Conservation (phyloP, 116 monocot species). For the Thalassia testudinum region DNA sequence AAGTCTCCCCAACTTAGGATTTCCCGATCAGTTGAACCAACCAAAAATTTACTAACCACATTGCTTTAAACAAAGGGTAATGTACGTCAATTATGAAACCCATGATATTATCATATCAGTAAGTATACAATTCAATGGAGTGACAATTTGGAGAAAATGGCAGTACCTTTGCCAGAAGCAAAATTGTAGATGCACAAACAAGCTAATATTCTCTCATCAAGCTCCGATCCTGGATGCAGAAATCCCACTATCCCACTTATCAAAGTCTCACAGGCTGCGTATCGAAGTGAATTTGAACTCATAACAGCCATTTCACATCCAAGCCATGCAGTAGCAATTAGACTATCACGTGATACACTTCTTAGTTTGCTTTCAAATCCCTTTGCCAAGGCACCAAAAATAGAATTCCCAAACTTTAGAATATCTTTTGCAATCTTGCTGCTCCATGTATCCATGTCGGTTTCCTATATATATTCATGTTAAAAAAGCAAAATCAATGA, state of each 20-base stretch:
- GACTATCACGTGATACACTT: constrained; percentile 58
- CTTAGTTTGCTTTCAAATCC: constrained; percentile 66
- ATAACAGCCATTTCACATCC: constrained; percentile 48
- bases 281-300: constrained; percentile 38
- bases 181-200: constrained; percentile 74
- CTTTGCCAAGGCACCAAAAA: constrained; percentile 51
- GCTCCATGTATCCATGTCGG: constrained; percentile 58
- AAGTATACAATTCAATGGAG: no score
- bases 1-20: no score
- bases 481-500: no score
- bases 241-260: constrained; percentile 40
- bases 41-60: no score
- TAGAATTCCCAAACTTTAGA: constrained; percentile 35
- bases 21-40: no score
- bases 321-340: constrained; percentile 67
- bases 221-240: constrained; percentile 79
- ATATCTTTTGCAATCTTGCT: constrained; percentile 42
- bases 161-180: constrained; percentile 81
- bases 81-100: no score
- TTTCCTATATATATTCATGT: constrained; percentile 29
- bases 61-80: no score
- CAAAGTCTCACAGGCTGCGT: constrained; percentile 64
- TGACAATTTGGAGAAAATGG: no score
- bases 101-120: no score
- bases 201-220: constrained; percentile 82